Base-by-base conservation (phyloP, 148 eudicot species). In the Dianthus caryophyllus region DNA sequence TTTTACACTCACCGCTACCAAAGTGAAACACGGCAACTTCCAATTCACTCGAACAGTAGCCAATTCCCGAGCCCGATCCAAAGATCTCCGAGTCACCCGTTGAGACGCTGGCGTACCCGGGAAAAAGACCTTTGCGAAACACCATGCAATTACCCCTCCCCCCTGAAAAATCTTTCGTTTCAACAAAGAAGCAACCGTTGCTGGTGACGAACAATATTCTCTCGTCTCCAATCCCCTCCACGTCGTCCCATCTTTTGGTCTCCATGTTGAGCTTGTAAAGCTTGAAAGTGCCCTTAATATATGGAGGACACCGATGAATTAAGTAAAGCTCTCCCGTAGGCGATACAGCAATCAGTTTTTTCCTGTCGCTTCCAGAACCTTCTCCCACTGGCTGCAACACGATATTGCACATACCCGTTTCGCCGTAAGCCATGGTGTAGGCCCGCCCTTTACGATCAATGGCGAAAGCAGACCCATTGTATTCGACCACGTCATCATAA, bases 371-470 rank as follows among this genome's bases (percentile, higher is more conserved):
- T 30, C 66, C 64, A 1, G 30, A 48, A 9, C 47, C 66, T 12
- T 51, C 58, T 3, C 57, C 57, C 14, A 70, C 26, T 29, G 30
- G 22, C 11, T 29, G 1, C 13, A 3, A 0, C 10, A 20, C 72
- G 29, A 58, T 13, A 6, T 5, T 17, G 7, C 6, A 9, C 22
- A 69, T 22, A 43, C 13, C 22, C 20, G 21, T 22, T n/a, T 21
- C 6, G 1, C 33, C 27, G 50, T 50, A 21, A 36, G 17, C 25
- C 58, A 61, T 49, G 14, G 17, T 29, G 53, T 36, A 61, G 21
- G 11, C 58, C 31, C 58, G 50, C 47, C 73, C 73, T 70, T 61
- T 51, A 2, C 41, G 63, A 61, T 70, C 73, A 70, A 70, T 62
- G 36, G 66, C 66, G 22, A 47, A 70, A 50, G 50, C 6, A 9